These are phyloP conservation scores for Pelargonium fulgidum DNA, from an alignment of 441 rosid species.

Conservation along the genomic window DNA sequence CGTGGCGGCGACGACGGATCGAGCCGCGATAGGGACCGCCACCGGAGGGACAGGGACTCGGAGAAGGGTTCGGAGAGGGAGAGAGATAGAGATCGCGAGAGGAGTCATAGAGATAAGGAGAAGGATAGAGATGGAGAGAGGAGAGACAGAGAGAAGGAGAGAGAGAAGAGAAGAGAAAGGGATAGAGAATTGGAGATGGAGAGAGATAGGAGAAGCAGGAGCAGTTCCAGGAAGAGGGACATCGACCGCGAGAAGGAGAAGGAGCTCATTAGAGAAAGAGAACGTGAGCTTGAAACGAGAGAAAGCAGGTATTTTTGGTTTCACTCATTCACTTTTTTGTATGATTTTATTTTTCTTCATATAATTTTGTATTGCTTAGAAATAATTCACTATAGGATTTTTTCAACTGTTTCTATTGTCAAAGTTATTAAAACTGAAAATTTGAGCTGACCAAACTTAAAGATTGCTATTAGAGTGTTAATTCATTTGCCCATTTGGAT, in stretches of 20 bases:
- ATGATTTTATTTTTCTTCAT: neutral
- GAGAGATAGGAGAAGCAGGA: slow-evolving; percentile 39
- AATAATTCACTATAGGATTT: too few relatives aligned
- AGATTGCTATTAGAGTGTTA: too few relatives aligned
- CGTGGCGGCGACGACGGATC: slow-evolving; percentile 44
- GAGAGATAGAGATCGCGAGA: slow-evolving; percentile 17
- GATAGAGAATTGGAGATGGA: slow-evolving; percentile 25
- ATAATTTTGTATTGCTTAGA: neutral
- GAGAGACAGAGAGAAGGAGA: slow-evolving; percentile 31
- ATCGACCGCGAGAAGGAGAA: slow-evolving; percentile 26
- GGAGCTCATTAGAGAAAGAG: slow-evolving; percentile 17
- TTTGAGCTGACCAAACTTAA: too few relatives aligned
- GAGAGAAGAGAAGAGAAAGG: slow-evolving; percentile 33
- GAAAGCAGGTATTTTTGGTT: slow-evolving; percentile 48
- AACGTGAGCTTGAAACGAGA: slow-evolving; percentile 34
- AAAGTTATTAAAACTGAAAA: too few relatives aligned
- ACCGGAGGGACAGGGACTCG: slow-evolving; percentile 13
- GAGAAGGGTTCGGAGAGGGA: slow-evolving; percentile 11
- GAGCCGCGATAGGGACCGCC: slow-evolving; percentile 30
- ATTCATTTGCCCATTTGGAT: too few relatives aligned
- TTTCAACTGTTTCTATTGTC: too few relatives aligned
- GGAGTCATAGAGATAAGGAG: neutral
- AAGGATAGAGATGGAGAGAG: slow-evolving; percentile 17
- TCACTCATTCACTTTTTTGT: too few relatives aligned
- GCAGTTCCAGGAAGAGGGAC: slow-evolving; percentile 48